Evolutionary conservation across 2,329 filamentous ascomycete species (phyloP).

Genomic region (Cytospora piceicola): DNA sequence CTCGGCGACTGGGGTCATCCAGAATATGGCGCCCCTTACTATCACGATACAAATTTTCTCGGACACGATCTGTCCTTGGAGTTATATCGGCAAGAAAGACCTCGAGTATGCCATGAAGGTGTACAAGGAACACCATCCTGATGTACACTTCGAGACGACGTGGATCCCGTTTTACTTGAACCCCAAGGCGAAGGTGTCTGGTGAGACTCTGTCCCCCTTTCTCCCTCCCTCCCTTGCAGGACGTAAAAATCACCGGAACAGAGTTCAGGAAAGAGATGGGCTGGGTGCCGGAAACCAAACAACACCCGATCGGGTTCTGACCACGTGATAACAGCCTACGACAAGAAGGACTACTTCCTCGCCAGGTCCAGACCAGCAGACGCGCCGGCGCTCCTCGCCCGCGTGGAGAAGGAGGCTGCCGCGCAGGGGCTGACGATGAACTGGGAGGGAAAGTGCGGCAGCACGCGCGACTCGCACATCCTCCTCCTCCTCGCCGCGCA

Average conservation of each 20-base stretch:
- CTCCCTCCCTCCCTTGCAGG: neutral
- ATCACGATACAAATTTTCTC: conserved; percentile 53
- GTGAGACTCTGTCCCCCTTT: conserved; percentile 23
- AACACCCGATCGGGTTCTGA: neutral
- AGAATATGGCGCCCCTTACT: conserved; percentile 4
- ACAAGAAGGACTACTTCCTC: conserved; percentile 45
- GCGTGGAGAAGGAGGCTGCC: conserved; percentile 40
- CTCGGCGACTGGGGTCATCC: neutral
- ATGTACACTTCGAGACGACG: conserved; percentile 49
- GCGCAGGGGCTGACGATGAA: conserved; percentile 46
- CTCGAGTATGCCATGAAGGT: conserved; percentile 50
- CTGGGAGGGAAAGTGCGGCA: conserved; percentile 49
- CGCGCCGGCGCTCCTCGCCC: conserved; percentile 38
- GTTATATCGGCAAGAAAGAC: conserved; percentile 53
- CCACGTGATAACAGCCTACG: conserved; percentile 36
- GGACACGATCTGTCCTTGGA: conserved; percentile 57
- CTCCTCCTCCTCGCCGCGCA: conserved; percentile 51
- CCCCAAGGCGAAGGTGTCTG: conserved; percentile 40
- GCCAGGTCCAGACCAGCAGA: conserved; percentile 36
- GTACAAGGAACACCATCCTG: conserved; percentile 46
- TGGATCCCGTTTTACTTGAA: conserved; percentile 54
- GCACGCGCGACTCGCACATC: conserved; percentile 50
- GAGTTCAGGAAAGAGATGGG: conserved; percentile 18
- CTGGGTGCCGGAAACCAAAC: neutral
- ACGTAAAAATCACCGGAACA: neutral